phyloP scores from a whole-genome alignment of 2,329 filamentous ascomycete genomes.

The Helotiales sp. region DNA sequence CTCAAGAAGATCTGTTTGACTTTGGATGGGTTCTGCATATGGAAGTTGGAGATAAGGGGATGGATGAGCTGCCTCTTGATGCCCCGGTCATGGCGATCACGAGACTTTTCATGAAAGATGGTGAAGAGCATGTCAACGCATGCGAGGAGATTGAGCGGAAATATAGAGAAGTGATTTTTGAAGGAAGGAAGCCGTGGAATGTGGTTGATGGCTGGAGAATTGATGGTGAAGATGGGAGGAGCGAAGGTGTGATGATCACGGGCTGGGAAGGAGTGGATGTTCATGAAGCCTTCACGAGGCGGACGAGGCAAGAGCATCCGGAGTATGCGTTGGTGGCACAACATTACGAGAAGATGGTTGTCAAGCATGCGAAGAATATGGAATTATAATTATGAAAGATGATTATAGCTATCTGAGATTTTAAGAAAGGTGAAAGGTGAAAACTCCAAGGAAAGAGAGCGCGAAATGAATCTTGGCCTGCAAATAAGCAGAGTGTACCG shows the following conservation, averaged over 20 bases:
- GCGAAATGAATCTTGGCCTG: too few species aligned
- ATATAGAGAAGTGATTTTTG: conserved; percentile 4
- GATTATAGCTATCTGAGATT: neutral
- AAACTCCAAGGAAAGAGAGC: too few species aligned
- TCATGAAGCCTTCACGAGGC: conserved; percentile 20
- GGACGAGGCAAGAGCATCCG: conserved; percentile 9
- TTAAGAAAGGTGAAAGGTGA: too few species aligned
- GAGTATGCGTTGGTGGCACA: conserved; percentile 13
- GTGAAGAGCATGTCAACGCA: neutral
- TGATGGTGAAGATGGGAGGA: conserved; percentile 22
- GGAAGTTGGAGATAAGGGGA: conserved; percentile 6
- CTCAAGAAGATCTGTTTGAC: conserved; percentile 23
- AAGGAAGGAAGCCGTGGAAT: conserved; percentile 7
- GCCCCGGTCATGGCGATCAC: conserved; percentile 25
- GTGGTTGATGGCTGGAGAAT: conserved; percentile 20
- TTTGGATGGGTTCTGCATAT: conserved; percentile 30
- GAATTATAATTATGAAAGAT: conserved; percentile 1
- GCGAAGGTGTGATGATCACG: conserved; percentile 21
- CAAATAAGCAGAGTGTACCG: too few species aligned
- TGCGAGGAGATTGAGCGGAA: conserved; percentile 9
- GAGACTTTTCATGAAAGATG: conserved; percentile 19
- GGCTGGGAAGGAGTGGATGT: conserved; percentile 24
- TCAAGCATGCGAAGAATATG: conserved; percentile 24
- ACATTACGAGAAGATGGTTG: conserved; percentile 22
- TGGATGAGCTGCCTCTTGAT: conserved; percentile 19